phyloP scores from a whole-genome alignment of 192 early-diverging fungal genomes.

The Backusella mclennaniae region DNA sequence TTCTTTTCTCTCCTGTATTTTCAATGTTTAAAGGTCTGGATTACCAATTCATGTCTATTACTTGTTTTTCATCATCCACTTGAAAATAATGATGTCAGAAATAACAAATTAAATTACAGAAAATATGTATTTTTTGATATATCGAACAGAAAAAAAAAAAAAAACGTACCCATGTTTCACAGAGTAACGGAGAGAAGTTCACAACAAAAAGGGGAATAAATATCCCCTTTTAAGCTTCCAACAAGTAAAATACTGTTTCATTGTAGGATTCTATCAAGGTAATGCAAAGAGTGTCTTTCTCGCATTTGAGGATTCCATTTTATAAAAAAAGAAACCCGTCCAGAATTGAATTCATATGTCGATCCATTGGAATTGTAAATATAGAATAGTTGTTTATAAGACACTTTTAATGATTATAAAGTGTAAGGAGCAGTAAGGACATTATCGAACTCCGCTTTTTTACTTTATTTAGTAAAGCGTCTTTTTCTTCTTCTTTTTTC shows the following conservation, averaged over 20 bases:
- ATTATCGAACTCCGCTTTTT: background rate
- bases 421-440: background rate
- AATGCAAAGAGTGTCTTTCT: background rate
- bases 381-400: background rate
- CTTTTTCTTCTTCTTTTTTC: background rate
- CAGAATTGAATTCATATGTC: constrained; percentile 1
- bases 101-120: background rate
- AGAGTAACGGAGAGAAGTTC: background rate
- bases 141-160: background rate
- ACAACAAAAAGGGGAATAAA: constrained; percentile 4
- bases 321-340: background rate
- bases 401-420: constrained; percentile 4
- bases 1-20: background rate
- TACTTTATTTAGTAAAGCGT: constrained; percentile 5
- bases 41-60: background rate
- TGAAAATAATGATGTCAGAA: background rate
- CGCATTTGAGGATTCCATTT: background rate
- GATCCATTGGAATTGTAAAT: constrained; percentile 9
- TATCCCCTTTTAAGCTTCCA: background rate
- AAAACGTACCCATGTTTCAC: background rate
- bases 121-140: background rate
- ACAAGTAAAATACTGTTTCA: background rate
- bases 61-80: background rate
- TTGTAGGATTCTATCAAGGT: background rate
- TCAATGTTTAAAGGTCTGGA: background rate